Base-by-base conservation (phyloP, 1,284 basidiomycete species). In the Tilletia walkeri region DNA sequence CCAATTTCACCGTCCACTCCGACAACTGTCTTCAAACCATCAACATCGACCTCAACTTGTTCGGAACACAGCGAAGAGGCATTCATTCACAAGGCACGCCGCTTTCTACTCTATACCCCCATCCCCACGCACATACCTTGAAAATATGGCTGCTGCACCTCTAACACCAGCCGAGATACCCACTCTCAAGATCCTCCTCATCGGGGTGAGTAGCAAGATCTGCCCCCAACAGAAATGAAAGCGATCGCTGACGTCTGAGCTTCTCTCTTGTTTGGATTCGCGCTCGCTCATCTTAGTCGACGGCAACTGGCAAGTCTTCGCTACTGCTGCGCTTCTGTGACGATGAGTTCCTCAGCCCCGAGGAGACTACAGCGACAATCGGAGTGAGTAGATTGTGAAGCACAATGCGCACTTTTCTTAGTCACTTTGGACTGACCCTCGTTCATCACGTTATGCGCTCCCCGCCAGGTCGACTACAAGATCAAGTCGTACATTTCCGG, bases 301-400 rank as follows among this genome's bases (percentile, higher is more conserved):
- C 93, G 4, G 92, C 92, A 5, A 94, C 97, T 18, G 94, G 94
- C 78, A 88, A 88, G 79, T 87, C 93, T 72, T 95, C 93, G 73
- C 86, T 99, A 6, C 85, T 99, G 0, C 86, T 98, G 5, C 88
- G 95, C 6, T 99, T 97, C 87, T 95, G 94, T 3, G 95, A 99
- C 82, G 92, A 97, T 85, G 92, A 94, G 78, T 99, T 95, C 89
- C 86, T 98, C 41, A 90, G 92, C 30, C 93, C 96, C 80, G 95
- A 98, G 81, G 95, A 98, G 85, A 90, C 91, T 56, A 91, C 90
- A 69, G 93, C 94, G 34, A 96, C 94, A n/a, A 97, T 97, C 79
- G 92, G 82, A 14, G 82, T 84, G 18, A 87, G 73, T 84, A 45
- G 63, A 18, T 5, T 45, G 36, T 0, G 3, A 18, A 10, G 36